Evolutionary conservation across 331 rosid genomes (phyloP), one percentile per base, ranked within the genome.

Genomic region (Prunus yedoensis): DNA sequence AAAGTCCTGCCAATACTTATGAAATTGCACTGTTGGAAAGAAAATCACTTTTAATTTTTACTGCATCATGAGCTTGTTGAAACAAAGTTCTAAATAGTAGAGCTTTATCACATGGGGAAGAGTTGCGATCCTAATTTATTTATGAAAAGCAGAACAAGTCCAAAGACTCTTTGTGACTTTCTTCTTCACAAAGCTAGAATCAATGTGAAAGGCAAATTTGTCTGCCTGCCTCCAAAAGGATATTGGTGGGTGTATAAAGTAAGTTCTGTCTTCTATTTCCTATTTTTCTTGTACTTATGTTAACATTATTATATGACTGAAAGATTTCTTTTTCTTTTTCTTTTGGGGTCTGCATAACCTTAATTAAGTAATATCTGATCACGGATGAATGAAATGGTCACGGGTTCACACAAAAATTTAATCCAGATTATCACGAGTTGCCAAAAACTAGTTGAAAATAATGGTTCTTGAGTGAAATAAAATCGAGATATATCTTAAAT

Each of bases 361-460:
- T 41, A 8, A 30, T 52, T n/a, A 43, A 27, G 9, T 8, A 47
- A 16, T 25, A 9, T 16, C 35, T 11, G 12, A 43, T 82, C 76
- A 77, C 76, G 74, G 77, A 21, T 75, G 62, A 12, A 49, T 53
- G 16, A 49, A 68, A 59, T 38, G 10, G 11, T 81, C 85, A 81
- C 81, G 78, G 81, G 50, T 80, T 56, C 13, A 15, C 43, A n/a
- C 61, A n/a, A 14, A 43, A 25, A 49, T 27, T 21, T 14, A 17
- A 54, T 70, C 68, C 56, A 79, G 14, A 58, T 9, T 9, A 5
- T 77, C 82, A 77, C 82, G 79, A 80, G 81, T 13, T 77, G n/a
- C 54, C 47, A 67, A 72, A 60, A 66, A 77, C 23, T 57, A 28
- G 30, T 45, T 18, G 57, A 43, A 21, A 72, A 47, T 32, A 32